phyloP scores from a whole-genome alignment of 306 rosid genomes.

The Cotoneaster glaucophyllus region DNA sequence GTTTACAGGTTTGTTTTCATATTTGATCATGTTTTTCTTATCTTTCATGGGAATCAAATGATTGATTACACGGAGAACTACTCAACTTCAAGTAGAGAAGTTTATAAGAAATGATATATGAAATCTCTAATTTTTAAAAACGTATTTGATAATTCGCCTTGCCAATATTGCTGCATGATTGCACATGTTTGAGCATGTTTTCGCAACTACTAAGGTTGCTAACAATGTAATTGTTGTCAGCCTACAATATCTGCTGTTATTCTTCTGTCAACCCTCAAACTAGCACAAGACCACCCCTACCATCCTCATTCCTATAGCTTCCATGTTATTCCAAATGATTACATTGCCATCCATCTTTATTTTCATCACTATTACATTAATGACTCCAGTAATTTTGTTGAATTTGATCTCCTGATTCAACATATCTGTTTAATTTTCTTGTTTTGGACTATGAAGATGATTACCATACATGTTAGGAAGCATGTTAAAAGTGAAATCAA shows the following conservation, averaged over 20 bases:
- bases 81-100: neutral
- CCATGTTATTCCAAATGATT: neutral
- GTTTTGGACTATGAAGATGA: neutral
- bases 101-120: neutral
- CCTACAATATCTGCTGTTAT: neutral
- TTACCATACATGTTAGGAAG: neutral
- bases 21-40: conserved; percentile 1
- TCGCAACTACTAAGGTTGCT: neutral
- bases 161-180: neutral
- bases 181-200: neutral
- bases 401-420: neutral
- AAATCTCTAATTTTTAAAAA: neutral
- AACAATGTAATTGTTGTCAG: neutral
- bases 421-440: neutral
- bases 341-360: neutral
- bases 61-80: neutral
- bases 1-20: conserved; percentile 67
- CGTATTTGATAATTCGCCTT: neutral
- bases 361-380: neutral
- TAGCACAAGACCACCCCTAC: neutral
- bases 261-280: neutral
- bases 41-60: neutral
- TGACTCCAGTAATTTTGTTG: neutral
- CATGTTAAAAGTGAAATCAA: neutral
- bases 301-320: neutral